A percentile compares a stretch with the other conserved stretches of the same genome.
phyloP scores from a whole-genome alignment of 2,329 filamentous ascomycete genomes.

The Aschersonia sp. region DNA sequence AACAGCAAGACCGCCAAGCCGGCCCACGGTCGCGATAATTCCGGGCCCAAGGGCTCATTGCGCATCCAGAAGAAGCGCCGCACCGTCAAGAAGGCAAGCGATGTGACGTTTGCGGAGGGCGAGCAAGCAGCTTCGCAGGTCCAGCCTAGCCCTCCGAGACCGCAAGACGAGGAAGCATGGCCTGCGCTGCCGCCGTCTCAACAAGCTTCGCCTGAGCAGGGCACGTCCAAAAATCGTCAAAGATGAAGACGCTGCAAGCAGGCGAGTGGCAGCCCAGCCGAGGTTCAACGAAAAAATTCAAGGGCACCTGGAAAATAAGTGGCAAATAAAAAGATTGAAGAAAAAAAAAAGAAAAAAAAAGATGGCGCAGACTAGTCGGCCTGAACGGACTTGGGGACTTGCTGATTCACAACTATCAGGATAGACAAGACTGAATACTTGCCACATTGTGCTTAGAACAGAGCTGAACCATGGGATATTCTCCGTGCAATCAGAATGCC shows the following conservation, averaged over 20 bases:
- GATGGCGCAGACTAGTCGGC: no score
- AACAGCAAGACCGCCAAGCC: not conserved
- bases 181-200: constrained; percentile 1
- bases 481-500: not conserved
- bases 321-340: no score
- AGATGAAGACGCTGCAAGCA: not conserved
- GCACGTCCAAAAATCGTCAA: not conserved
- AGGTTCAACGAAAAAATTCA: no score
- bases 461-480: no score
- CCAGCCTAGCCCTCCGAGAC: not conserved
- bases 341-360: no score
- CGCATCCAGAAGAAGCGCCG: constrained; percentile 1
- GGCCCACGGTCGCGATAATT: not conserved
- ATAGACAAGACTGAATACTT: no score
- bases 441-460: no score
- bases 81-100: not conserved
- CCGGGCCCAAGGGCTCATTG: not conserved
- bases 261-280: no score
- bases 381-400: no score
- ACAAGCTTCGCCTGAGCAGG: not conserved
- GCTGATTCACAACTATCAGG: no score
- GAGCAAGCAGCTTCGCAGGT: not conserved
- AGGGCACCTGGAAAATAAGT: no score
- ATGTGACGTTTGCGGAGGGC: not conserved
- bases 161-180: constrained; percentile 1